Conservation (phyloP, 2,329 filamentous ascomycete genomes). For the Paraphaeosphaeria sporulosa region DNA sequence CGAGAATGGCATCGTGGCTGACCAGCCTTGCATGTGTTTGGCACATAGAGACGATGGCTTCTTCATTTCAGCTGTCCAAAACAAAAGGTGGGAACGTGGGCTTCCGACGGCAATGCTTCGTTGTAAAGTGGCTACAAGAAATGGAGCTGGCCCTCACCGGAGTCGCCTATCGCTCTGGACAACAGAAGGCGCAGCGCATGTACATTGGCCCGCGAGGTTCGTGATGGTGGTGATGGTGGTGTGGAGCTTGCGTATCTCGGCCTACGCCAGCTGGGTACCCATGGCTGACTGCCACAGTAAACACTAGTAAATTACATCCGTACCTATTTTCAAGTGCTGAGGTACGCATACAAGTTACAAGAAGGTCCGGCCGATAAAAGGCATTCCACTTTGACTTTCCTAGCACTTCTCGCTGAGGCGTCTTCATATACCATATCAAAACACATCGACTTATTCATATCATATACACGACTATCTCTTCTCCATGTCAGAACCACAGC, state of each 20-base stretch:
- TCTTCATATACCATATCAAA: background rate
- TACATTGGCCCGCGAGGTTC: background rate
- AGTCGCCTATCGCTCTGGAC: background rate
- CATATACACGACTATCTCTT: background rate
- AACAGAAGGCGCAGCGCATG: background rate
- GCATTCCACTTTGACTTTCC: background rate
- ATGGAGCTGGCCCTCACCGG: background rate
- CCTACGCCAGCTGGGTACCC: background rate
- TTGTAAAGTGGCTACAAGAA: background rate
- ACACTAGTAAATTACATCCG: background rate
- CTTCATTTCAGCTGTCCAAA: background rate
- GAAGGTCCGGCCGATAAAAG: background rate
- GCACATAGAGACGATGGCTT: constrained; percentile 1
- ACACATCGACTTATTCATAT: background rate
- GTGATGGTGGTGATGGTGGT: background rate
- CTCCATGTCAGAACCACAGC: background rate
- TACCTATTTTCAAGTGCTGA: background rate
- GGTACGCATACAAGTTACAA: background rate
- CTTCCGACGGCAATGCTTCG: background rate
- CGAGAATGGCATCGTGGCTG: background rate
- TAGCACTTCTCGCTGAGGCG: background rate
- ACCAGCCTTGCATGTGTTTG: background rate
- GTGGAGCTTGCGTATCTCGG: background rate
- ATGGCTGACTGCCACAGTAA: background rate
- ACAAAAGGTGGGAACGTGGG: background rate